A percentile compares a stretch with the other conserved stretches of the same genome.
These are phyloP conservation scores for Dendrocalamus latiflorus DNA, from an alignment of 202 grass and related monocot species.

Conservation along the genomic window DNA sequence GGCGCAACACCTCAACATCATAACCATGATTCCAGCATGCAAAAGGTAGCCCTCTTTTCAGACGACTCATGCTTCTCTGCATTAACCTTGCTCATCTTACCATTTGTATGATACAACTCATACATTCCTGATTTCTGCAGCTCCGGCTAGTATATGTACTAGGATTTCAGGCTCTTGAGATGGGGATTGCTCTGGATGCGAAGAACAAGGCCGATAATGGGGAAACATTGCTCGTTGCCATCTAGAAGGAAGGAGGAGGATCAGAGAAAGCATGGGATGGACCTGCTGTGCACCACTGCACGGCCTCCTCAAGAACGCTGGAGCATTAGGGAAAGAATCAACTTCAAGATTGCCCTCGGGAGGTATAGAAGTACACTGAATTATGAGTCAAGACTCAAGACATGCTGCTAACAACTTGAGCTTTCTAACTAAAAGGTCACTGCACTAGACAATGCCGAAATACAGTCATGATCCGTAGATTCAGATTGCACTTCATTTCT, in stretches of 20 bases:
- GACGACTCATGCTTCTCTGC: neutral
- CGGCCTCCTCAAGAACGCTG: constrained; percentile 13
- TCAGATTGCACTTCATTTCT: neutral
- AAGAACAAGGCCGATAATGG: neutral
- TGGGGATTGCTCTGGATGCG: neutral
- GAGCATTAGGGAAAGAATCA: constrained; percentile 33
- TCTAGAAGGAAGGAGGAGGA: neutral
- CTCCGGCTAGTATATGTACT: neutral
- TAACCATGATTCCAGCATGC: neutral
- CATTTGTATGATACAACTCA: constrained; percentile 2
- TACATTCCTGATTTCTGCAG: neutral
- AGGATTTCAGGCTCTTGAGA: neutral
- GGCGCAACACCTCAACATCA: neutral
- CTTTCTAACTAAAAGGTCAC: neutral
- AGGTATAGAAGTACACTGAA: neutral
- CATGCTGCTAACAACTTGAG: neutral
- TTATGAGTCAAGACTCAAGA: neutral
- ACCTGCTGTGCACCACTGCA: constrained; percentile 3
- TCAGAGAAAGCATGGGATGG: neutral
- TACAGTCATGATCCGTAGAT: neutral
- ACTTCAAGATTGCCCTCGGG: constrained; percentile 24
- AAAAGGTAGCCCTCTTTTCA: neutral
- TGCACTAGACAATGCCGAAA: neutral
- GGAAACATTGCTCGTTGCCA: neutral
- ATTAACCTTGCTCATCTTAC: neutral